Conservation (phyloP, 2,329 filamentous ascomycete genomes). For the Diplodia scrobiculata region DNA sequence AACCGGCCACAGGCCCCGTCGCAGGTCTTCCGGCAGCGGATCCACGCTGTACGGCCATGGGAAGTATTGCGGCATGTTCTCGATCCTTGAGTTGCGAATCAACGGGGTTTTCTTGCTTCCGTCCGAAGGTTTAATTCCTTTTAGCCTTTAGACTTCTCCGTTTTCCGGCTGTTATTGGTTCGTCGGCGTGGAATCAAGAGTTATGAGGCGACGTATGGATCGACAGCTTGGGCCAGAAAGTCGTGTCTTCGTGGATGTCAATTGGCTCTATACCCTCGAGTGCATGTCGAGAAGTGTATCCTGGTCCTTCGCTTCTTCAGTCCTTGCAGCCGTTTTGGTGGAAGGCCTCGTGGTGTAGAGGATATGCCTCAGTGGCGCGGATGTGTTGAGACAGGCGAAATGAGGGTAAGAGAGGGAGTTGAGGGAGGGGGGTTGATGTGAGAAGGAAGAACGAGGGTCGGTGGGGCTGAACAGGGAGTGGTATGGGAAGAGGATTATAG, state of each 20-base stretch:
- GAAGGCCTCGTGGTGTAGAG: not conserved
- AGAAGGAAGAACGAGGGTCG: not conserved
- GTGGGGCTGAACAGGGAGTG: conserved; percentile 5
- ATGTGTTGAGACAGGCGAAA: not conserved
- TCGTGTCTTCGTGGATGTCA: not conserved
- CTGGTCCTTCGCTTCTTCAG: not conserved
- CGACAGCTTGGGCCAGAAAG: not conserved
- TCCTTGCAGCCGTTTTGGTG: not conserved
- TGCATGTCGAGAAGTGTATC: not conserved
- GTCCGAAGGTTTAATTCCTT: no score
- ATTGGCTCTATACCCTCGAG: not conserved
- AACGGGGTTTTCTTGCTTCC: no score
- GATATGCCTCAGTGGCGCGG: not conserved
- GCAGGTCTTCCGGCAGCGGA: conserved; percentile 37
- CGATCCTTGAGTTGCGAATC: no score
- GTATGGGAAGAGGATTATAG: not conserved
- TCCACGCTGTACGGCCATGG: conserved; percentile 40
- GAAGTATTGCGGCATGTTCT: conserved; percentile 30
- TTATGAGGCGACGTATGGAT: not conserved
- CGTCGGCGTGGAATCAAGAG: not conserved
- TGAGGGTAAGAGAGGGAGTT: not conserved
- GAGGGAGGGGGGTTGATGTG: not conserved
- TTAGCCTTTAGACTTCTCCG: not conserved
- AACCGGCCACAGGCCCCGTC: conserved; percentile 52
- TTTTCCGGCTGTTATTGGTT: not conserved